Evolutionary conservation across 768 basidiomycete species (phyloP).

Genomic region (Boletus coccyginus): DNA sequence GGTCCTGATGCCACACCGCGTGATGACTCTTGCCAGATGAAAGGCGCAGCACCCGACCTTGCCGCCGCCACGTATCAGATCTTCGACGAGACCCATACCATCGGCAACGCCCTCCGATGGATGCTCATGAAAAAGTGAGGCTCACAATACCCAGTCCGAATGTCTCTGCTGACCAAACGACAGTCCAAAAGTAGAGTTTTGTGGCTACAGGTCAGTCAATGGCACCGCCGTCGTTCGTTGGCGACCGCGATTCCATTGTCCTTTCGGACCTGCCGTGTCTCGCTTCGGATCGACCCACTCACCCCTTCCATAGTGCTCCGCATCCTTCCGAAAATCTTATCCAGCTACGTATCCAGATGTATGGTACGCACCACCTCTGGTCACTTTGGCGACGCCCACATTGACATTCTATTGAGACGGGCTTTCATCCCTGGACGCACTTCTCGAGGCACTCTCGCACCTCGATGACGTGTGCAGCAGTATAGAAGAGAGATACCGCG

Average conservation of each 20-base stretch:
- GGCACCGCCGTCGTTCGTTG: not conserved
- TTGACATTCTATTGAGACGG: conserved; percentile 53
- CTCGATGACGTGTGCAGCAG: conserved; percentile 74
- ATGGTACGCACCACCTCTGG: conserved; percentile 60
- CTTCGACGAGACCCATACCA: conserved; percentile 91
- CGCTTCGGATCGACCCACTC: not conserved
- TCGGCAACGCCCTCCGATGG: conserved; percentile 94
- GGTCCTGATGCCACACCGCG: not conserved
- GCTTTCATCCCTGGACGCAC: conserved; percentile 79
- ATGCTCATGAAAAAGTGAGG: conserved; percentile 99
- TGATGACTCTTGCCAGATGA: conserved; percentile 55
- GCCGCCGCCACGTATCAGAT: conserved; percentile 92
- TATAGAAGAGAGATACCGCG: conserved; percentile 65
- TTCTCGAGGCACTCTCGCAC: conserved; percentile 72
- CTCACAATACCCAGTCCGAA: not conserved
- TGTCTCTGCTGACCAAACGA: conserved; percentile 5
- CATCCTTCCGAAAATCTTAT: conserved; percentile 98
- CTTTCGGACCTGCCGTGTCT: not conserved
- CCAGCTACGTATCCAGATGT: conserved; percentile 99
- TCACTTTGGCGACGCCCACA: not conserved
- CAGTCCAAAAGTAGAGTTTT: conserved; percentile 97
- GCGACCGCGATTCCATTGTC: conserved; percentile 14
- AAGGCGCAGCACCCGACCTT: conserved; percentile 76
- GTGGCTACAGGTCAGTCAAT: conserved; percentile 82
- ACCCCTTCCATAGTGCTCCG: conserved; percentile 41